These are phyloP conservation scores for Venturia oleaginea DNA, from an alignment of 2,329 filamentous ascomycete species.

Conservation along the genomic window DNA sequence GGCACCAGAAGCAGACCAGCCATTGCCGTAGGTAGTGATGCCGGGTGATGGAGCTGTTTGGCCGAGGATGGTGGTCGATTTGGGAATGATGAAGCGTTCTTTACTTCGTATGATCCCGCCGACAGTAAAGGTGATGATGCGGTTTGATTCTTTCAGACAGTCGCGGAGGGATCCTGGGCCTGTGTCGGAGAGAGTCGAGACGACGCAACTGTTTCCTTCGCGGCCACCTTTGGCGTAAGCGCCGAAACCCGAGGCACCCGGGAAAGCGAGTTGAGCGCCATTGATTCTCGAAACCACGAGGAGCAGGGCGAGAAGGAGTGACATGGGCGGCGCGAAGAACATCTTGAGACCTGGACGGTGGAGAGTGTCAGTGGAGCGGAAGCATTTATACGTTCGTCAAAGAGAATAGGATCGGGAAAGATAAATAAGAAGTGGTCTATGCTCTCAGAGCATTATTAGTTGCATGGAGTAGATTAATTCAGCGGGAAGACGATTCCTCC, in stretches of 20 bases:
- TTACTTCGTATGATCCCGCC: constrained; percentile 42
- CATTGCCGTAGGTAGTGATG: constrained; percentile 47
- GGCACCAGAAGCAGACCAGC: constrained; percentile 43
- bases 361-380: background rate
- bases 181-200: constrained; percentile 40
- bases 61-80: constrained; percentile 41
- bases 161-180: constrained; percentile 43
- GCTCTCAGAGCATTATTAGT: background rate
- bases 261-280: constrained; percentile 32
- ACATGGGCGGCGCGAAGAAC: background rate
- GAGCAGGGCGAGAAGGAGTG: background rate
- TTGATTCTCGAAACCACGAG: background rate
- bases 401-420: too few relatives aligned
- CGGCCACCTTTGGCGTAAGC: constrained; percentile 39
- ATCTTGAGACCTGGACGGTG: background rate
- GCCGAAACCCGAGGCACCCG: constrained; percentile 43
- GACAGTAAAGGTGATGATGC: constrained; percentile 42
- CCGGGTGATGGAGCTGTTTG: constrained; percentile 38
- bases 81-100: constrained; percentile 38
- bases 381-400: too few relatives aligned
- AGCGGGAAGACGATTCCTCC: background rate
- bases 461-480: background rate
- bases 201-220: constrained; percentile 39
- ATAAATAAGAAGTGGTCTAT: background rate
- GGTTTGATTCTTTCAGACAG: constrained; percentile 39